Conservation (phyloP, 2,329 filamentous ascomycete genomes). For the Chaetomium sp. region DNA sequence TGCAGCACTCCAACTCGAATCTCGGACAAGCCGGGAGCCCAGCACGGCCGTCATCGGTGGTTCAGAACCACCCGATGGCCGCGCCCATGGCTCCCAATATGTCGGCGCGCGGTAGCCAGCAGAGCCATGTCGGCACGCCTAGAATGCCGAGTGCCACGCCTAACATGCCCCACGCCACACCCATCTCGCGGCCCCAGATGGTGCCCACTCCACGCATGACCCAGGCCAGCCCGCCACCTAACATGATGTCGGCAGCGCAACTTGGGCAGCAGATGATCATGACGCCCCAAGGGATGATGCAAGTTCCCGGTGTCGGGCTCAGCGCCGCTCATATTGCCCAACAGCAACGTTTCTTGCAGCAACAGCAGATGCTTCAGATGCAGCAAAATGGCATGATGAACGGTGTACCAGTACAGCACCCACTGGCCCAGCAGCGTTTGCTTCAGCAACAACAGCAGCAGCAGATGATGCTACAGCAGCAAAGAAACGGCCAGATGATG, state of each 20-base stretch:
- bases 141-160: slow-evolving; percentile 56
- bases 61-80: slow-evolving; percentile 53
- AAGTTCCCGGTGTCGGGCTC: slow-evolving; percentile 34
- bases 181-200: slow-evolving; percentile 45
- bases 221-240: slow-evolving; percentile 56
- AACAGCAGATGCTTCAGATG: slow-evolving; percentile 33
- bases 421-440: not conserved
- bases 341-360: slow-evolving; percentile 41
- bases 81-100: slow-evolving; percentile 56
- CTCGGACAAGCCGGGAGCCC: slow-evolving; percentile 57
- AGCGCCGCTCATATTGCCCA: slow-evolving; percentile 40
- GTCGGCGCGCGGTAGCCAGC: slow-evolving; percentile 59
- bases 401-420: slow-evolving; percentile 31
- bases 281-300: slow-evolving; percentile 38
- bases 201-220: slow-evolving; percentile 55
- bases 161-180: slow-evolving; percentile 54
- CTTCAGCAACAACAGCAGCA: slow-evolving; percentile 31
- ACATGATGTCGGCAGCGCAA: slow-evolving; percentile 46
- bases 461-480: slow-evolving; percentile 32
- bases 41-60: slow-evolving; percentile 58
- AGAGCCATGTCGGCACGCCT: slow-evolving; percentile 60
- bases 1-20: slow-evolving; percentile 60
- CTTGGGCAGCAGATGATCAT: slow-evolving; percentile 50
- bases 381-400: slow-evolving; percentile 36
- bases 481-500: slow-evolving; percentile 31